Evolutionary conservation across 2,329 filamentous ascomycete genomes (phyloP).

Genomic region (Xylaria sp.): DNA sequence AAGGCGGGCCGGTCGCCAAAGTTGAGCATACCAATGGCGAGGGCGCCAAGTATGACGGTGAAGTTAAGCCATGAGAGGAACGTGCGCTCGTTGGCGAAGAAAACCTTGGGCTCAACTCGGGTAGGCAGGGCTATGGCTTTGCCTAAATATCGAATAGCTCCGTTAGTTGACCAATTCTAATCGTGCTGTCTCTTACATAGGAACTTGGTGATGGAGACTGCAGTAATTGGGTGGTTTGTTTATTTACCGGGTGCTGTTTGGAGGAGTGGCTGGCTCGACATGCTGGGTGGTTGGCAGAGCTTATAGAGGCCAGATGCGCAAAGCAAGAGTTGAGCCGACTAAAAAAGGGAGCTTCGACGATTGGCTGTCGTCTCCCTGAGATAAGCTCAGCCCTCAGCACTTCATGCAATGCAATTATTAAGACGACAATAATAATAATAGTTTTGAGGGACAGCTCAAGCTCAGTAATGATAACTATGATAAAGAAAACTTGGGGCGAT

Average conservation of each 20-base stretch:
- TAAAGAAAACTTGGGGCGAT: conserved; percentile 20
- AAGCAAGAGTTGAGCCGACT: neutral
- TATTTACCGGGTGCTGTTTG: conserved; percentile 86
- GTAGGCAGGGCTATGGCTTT: conserved; percentile 98
- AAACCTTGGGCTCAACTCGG: conserved; percentile 98
- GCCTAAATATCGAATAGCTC: conserved; percentile 64
- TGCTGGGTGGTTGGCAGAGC: conserved; percentile 53
- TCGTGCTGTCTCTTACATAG: neutral
- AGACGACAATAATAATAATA: conserved; percentile 1
- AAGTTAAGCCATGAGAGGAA: conserved; percentile 99
- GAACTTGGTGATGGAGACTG: conserved; percentile 2
- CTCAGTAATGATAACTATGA: conserved; percentile 25
- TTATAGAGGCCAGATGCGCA: conserved; percentile 10
- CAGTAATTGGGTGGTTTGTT: conserved; percentile 23
- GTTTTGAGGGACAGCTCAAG: conserved; percentile 1
- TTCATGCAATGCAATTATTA: conserved; percentile 11
- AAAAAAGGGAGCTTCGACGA: conserved; percentile 7
- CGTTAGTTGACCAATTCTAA: conserved; percentile 20
- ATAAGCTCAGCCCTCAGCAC: conserved; percentile 1
- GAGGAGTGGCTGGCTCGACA: conserved; percentile 97
- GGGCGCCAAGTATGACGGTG: conserved; percentile 95
- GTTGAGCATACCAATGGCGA: conserved; percentile 97
- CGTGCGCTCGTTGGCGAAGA: conserved; percentile 99
- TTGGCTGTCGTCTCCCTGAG: conserved; percentile 7
- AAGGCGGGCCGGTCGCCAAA: conserved; percentile 95